A percentile compares a stretch with the other conserved stretches of the same genome.
Conservation (phyloP, 176 grass and related monocot species). For the Lolium perenne region DNA sequence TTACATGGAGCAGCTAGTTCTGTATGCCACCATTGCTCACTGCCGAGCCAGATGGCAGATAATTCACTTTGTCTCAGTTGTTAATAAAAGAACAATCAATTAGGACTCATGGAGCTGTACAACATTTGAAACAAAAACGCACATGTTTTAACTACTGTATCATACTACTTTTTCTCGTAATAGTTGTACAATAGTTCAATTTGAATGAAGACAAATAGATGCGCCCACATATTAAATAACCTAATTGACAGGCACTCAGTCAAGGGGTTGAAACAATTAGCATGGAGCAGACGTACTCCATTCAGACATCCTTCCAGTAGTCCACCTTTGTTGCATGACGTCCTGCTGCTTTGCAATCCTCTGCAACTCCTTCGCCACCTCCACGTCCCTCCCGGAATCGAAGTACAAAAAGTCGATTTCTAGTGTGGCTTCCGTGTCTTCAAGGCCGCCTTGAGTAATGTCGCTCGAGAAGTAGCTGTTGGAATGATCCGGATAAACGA, state of each 20-base stretch:
- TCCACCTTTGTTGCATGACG: background rate
- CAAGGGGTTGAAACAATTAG: background rate
- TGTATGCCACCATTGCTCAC: background rate
- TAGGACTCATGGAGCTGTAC: background rate
- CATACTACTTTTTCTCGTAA: no score
- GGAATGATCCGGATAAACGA: background rate
- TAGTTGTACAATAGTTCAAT: background rate
- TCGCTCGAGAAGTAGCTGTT: background rate
- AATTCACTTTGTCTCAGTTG: background rate
- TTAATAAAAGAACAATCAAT: background rate
- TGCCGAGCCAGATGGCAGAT: background rate
- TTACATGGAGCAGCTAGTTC: no score
- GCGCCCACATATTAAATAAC: background rate
- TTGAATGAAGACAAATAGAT: background rate
- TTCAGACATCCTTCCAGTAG: background rate
- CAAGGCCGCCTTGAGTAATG: background rate
- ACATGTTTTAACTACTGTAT: no score
- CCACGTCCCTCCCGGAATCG: background rate
- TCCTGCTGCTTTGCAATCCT: background rate
- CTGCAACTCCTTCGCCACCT: background rate
- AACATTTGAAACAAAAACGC: background rate
- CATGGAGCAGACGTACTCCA: no score
- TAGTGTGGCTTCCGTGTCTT: background rate
- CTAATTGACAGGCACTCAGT: background rate
- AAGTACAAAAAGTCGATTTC: background rate